Evolutionary conservation across 2,329 filamentous ascomycete species (phyloP).

Genomic region (Ascochyta koolunga): DNA sequence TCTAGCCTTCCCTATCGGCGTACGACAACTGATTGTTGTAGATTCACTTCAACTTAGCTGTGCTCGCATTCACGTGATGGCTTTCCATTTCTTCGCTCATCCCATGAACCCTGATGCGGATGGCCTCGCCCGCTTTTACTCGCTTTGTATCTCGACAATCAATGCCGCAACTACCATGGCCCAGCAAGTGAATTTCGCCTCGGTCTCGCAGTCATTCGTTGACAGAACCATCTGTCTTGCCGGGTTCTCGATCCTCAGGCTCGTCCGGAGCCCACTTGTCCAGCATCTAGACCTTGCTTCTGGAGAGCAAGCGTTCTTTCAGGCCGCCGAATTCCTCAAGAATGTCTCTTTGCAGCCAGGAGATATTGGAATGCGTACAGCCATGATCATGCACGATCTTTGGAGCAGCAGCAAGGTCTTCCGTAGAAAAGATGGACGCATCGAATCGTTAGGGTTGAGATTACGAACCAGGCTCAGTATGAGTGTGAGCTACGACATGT

Average conservation of each 20-base stretch:
- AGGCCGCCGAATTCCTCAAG: conserved; percentile 40
- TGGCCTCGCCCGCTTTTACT: conserved; percentile 37
- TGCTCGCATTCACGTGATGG: conserved; percentile 43
- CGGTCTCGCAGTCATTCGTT: conserved; percentile 41
- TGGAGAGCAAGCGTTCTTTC: conserved; percentile 44
- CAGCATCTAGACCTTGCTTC: conserved; percentile 40
- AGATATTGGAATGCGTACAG: conserved; percentile 38
- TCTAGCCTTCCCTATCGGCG: neutral
- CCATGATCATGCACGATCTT: conserved; percentile 42
- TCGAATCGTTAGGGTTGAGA: conserved; percentile 41
- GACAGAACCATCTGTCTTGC: conserved; percentile 43
- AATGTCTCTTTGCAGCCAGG: conserved; percentile 42
- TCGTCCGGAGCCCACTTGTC: conserved; percentile 38
- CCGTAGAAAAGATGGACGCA: conserved; percentile 37
- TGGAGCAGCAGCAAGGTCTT: conserved; percentile 45
- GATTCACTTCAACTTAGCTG: conserved; percentile 44
- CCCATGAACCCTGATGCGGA: conserved; percentile 38
- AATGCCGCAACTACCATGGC: conserved; percentile 31
- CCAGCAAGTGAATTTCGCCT: conserved; percentile 33
- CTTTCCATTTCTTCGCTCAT: conserved; percentile 47
- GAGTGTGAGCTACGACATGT: conserved; percentile 49
- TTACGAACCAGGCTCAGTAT: conserved; percentile 44
- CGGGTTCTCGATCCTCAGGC: conserved; percentile 42
- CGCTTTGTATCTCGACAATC: conserved; percentile 41
- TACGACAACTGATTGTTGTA: conserved; percentile 23